A percentile compares a stretch with the other conserved stretches of the same genome.
Evolutionary conservation across 2,329 filamentous ascomycete genomes (phyloP).

Genomic region (Alternaria gaisen): DNA sequence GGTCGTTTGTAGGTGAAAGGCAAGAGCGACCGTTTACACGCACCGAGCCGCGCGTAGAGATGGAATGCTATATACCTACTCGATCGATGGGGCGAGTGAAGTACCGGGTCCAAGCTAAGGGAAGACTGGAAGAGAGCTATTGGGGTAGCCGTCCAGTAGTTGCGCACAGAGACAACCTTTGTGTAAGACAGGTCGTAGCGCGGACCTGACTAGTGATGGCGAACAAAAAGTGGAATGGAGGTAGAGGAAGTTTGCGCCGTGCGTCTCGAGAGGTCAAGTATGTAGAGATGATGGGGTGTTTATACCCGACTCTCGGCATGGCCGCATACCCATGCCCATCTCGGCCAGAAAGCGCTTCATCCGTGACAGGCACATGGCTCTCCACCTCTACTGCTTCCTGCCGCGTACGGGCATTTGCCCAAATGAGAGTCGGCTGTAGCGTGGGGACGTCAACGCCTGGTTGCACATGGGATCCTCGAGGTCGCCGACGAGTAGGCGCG

Average conservation of each 20-base stretch:
- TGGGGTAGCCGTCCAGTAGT: conserved; percentile 2
- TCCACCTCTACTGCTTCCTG: conserved; percentile 7
- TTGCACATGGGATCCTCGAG: conserved; percentile 32
- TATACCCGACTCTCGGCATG: not conserved
- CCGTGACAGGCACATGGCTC: conserved; percentile 15
- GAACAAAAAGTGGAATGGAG: not conserved
- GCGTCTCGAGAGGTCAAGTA: not conserved
- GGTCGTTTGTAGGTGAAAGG: conserved; percentile 4
- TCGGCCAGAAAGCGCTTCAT: conserved; percentile 3
- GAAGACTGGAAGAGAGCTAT: conserved; percentile 1
- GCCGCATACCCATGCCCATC: not conserved
- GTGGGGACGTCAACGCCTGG: conserved; percentile 20
- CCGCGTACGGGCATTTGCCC: conserved; percentile 11
- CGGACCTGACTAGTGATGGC: not conserved
- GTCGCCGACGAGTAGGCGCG: conserved; percentile 25
- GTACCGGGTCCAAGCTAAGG: not conserved
- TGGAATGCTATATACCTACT: conserved; percentile 11
- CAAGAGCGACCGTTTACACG: conserved; percentile 8
- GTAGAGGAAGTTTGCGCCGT: conserved; percentile 2
- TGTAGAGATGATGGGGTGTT: not conserved
- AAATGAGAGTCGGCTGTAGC: conserved; percentile 18
- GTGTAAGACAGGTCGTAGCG: not conserved
- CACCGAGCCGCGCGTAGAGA: conserved; percentile 11
- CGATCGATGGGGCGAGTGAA: not conserved
- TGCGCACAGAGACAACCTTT: not conserved